Percentiles rank a stretch among this genome's conserved stretches.
phyloP scores from a whole-genome alignment of 2,329 filamentous ascomycete species.

The Lachnellula subtilissima region DNA sequence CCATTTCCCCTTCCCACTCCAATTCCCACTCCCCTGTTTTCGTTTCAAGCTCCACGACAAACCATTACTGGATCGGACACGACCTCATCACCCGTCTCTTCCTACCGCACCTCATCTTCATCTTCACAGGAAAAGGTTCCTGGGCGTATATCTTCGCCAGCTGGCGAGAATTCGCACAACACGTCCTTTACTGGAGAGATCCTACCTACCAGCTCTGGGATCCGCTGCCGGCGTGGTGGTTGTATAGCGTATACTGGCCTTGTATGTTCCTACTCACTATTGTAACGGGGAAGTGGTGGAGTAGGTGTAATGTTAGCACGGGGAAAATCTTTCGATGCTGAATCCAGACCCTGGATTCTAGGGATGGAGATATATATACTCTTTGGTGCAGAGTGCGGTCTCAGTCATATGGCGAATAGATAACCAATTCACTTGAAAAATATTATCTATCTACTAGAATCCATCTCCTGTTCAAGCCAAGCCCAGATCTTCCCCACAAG shows the following conservation, averaged over 20 bases:
- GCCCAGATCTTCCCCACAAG: slow-evolving; percentile 41
- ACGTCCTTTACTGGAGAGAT: slow-evolving; percentile 49
- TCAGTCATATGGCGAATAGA: too few species aligned
- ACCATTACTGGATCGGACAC: slow-evolving; percentile 63
- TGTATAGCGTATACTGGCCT: slow-evolving; percentile 55
- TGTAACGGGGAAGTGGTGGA: slow-evolving; percentile 50
- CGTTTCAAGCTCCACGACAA: slow-evolving; percentile 24
- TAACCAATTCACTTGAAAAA: too few species aligned
- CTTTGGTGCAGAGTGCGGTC: too few species aligned
- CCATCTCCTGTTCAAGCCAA: neutral
- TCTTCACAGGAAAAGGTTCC: slow-evolving; percentile 22
- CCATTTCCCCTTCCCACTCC: slow-evolving; percentile 31
- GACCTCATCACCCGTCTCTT: slow-evolving; percentile 53
- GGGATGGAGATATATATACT: too few species aligned
- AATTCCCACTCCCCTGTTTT: neutral
- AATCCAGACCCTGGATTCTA: neutral
- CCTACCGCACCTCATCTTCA: slow-evolving; percentile 38
- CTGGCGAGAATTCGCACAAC: slow-evolving; percentile 31
- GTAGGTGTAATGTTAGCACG: slow-evolving; percentile 63
- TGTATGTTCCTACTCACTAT: slow-evolving; percentile 44
- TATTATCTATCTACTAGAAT: too few species aligned
- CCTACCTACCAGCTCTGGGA: slow-evolving; percentile 50
- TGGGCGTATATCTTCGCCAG: slow-evolving; percentile 18
- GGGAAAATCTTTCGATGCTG: slow-evolving; percentile 47
- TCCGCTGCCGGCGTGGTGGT: slow-evolving; percentile 51